Base-by-base conservation (phyloP, 2,329 filamentous ascomycete species). In the Phaeomoniella chlamydospora region DNA sequence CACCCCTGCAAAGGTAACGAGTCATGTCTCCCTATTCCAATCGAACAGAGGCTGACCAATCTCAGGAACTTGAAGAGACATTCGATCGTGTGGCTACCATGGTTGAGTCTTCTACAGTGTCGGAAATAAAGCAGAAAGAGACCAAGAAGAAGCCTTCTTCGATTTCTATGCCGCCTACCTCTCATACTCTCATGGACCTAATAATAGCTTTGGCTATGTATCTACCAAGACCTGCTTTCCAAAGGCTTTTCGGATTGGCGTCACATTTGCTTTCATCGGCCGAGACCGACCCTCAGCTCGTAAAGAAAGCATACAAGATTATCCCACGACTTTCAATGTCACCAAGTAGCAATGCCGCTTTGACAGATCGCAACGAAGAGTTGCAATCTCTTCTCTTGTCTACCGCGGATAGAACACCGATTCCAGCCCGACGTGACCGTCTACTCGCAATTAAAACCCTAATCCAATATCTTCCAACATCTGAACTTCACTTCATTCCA, bases 221-320 rank as follows among this genome's bases (percentile, higher is more conserved):
- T 52, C 72, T 98, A 5, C 87, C 90, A 2, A 70, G 86, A 29
- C 77, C 87, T 37, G 92, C 84, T 57, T 94, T 93, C 45, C 68
- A 72, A 13, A 71, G 79, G 4, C 72, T 98, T 2, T 96, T 98
- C 61, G 78, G 78, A 46, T 87, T 96, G 52, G 83, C 88, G 1
- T 70, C 82, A 0, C 70, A 84, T 16, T 80, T 94, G 39, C 78
- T 96, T 45, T 77, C 80, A 54, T 83, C 79, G 51, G 70, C 80
- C 38, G 72, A 82, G 10, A 53, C 52, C 26, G 88, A 96, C 52
- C 81, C 88, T 6, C 88, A 96, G 56, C 65, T 98, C 22, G 88
- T 96, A 57, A 98, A 98, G 73, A 98, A 98, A 62, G 88, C 90
- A 0, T 98, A 98, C 67, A 96, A 96, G 65, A 72, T 98, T 35